Percentiles rank a stretch among this genome's conserved stretches.
Conservation (phyloP, 441 rosid species). For the Theobroma grandiflorum region DNA sequence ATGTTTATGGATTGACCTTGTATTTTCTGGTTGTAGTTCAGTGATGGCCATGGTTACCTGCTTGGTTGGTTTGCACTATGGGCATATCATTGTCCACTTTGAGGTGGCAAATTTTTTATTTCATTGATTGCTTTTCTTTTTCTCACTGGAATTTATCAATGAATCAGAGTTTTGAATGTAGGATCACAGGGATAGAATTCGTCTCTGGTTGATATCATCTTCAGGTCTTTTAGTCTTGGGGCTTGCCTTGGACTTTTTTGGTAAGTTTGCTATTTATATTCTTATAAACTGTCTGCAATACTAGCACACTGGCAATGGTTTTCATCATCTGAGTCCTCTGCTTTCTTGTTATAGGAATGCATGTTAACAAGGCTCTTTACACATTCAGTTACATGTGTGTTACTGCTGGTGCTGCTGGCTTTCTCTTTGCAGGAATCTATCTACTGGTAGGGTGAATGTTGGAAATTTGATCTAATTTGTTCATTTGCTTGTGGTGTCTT, state of each 20-base stretch:
- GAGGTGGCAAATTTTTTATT: conserved; percentile 53
- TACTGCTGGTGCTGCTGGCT: conserved; percentile 78
- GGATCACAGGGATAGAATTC: conserved; percentile 65
- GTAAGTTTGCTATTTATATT: conserved; percentile 39
- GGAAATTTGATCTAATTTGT: not conserved
- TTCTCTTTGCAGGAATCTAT: conserved; percentile 72
- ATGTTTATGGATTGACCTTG: conserved; percentile 18
- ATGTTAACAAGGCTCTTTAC: conserved; percentile 83
- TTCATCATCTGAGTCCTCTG: not conserved
- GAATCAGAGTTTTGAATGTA: conserved; percentile 31
- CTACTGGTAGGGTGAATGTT: conserved; percentile 54
- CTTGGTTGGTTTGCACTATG: conserved; percentile 78
- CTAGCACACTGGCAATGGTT: not conserved
- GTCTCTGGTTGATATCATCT: conserved; percentile 64
- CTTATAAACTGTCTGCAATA: not conserved
- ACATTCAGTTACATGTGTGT: conserved; percentile 78
- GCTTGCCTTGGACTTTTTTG: conserved; percentile 56
- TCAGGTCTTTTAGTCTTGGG: conserved; percentile 57
- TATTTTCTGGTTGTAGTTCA: conserved; percentile 57
- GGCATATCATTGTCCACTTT: conserved; percentile 77
- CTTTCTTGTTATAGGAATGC: conserved; percentile 63
- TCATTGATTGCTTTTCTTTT: conserved; percentile 5
- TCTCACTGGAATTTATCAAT: not conserved
- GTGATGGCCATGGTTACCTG: conserved; percentile 80
- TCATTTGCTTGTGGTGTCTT: not conserved